Conservation (phyloP, 1,284 basidiomycete species). For the Tranzscheliella williamsii region DNA sequence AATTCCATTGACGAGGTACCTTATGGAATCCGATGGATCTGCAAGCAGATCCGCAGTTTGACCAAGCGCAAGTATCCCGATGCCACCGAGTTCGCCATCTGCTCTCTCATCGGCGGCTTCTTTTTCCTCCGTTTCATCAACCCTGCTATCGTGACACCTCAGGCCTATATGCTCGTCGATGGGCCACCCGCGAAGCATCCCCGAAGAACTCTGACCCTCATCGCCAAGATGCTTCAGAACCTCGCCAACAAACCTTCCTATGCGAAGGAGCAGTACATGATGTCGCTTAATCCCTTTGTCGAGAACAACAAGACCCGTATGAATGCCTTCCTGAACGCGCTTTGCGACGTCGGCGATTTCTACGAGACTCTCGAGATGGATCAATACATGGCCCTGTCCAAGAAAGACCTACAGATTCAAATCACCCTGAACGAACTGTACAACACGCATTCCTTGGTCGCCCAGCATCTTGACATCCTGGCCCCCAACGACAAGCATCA, state of each 20-base stretch:
- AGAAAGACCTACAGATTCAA: conserved; percentile 96
- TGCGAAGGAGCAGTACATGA: conserved; percentile 98
- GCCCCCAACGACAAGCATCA: conserved; percentile 97
- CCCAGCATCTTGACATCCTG: conserved; percentile 91
- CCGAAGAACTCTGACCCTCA: conserved; percentile 89
- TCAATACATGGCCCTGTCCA: conserved; percentile 99
- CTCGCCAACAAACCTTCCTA: conserved; percentile 98
- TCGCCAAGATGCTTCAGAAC: conserved; percentile 99
- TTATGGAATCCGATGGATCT: conserved; percentile 99
- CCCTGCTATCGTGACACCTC: conserved; percentile 98
- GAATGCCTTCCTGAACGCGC: conserved; percentile 91
- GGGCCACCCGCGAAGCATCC: conserved; percentile 96
- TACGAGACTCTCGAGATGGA: conserved; percentile 99
- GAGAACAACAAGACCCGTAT: conserved; percentile 97
- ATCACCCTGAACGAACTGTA: conserved; percentile 99
- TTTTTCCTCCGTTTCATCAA: conserved; percentile 99
- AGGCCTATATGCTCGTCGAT: conserved; percentile 99
- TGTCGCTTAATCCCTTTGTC: conserved; percentile 94
- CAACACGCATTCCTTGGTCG: conserved; percentile 91
- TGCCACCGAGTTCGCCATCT: conserved; percentile 94
- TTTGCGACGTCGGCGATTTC: conserved; percentile 98
- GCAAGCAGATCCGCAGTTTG: conserved; percentile 95
- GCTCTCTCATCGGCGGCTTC: conserved; percentile 97
- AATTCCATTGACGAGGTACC: conserved; percentile 96
- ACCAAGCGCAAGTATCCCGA: conserved; percentile 98